Base-by-base conservation (phyloP, 1,284 basidiomycete species). In the Irpex sp. region DNA sequence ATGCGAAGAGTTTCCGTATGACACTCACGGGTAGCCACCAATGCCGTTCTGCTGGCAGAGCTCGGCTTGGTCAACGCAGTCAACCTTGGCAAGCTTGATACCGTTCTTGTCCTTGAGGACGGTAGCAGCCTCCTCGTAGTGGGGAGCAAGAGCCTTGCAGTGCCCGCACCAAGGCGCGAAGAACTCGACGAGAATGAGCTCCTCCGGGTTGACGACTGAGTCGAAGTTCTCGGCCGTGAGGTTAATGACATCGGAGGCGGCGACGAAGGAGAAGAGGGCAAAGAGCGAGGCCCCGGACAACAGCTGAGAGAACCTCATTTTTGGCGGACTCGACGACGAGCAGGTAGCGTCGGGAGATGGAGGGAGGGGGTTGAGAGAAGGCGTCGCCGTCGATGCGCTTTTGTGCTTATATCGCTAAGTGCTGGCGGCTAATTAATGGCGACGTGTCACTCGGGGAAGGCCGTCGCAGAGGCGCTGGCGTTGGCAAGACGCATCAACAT, bases 81-180 rank as follows among this genome's bases (percentile, higher is more conserved):
- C 95, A 64, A 95, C 94, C 78, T 99, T 98, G 69, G 95, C 96
- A 61, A 99, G 80, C 78, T 93, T 93, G 81, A 99, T 95, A 76
- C 83, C 82, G 50, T 55, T 55, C 75, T 88, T 90, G 67, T 90
- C 90, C 79, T 97, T 96, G 75, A 99, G 88, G 58, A 87, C 81
- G 17, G 94, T 97, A 2, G 97, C 95, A 13, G 97, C 97, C 76
- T 95, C 93, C 77, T 98, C 96, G 74, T 98, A 99, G 72, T 99
- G 88, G 65, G 93, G 94, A 31, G 93, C 94, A 58, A 96, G 84
- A 58, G 92, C 90, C 76, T 96, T 95, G 83, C 94, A 97, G 81
- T 95, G 93, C 54, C 93, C 93, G 70, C 92, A 93, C 93, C 93
- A 95, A 63, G 94, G 94, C 43, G 94, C 94, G 75, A 92, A 97